A percentile compares a stretch with the other conserved stretches of the same genome.
Conservation (phyloP, 805 yeast species). For the Nakazawaea ernobii region DNA sequence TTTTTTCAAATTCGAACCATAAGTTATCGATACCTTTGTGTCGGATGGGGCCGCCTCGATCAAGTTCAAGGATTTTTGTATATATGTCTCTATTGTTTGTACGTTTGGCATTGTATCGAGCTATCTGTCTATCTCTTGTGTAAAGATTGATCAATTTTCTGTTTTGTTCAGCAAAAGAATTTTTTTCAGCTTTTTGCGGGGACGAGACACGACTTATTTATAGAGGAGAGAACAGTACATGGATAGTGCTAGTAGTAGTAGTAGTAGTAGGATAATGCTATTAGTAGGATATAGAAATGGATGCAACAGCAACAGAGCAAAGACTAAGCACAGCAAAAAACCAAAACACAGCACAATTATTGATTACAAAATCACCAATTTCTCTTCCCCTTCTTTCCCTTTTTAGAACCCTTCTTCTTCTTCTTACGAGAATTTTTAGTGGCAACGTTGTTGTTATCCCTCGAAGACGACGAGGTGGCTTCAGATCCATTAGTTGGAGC, state of each 20-base stretch:
- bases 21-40: constrained; percentile 26
- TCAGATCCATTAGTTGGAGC: not conserved
- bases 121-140: not conserved
- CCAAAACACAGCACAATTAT: not conserved
- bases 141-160: too few species aligned
- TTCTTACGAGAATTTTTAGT: not conserved
- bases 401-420: constrained; percentile 5
- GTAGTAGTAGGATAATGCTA: too few species aligned
- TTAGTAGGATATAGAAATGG: too few species aligned
- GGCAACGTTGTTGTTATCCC: too few species aligned
- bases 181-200: too few species aligned
- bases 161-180: too few species aligned
- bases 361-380: not conserved
- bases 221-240: too few species aligned
- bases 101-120: not conserved
- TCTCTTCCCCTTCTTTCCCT: not conserved
- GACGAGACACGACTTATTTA: too few species aligned
- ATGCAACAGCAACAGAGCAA: too few species aligned
- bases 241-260: too few species aligned
- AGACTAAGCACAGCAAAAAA: too few species aligned
- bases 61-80: constrained; percentile 22
- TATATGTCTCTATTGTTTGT: constrained; percentile 22
- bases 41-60: constrained; percentile 23
- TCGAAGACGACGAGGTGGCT: not conserved
- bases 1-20: constrained; percentile 17